Base-by-base conservation (phyloP, 371 early-diverging fungal genomes). In the Blakeslea trispora region DNA sequence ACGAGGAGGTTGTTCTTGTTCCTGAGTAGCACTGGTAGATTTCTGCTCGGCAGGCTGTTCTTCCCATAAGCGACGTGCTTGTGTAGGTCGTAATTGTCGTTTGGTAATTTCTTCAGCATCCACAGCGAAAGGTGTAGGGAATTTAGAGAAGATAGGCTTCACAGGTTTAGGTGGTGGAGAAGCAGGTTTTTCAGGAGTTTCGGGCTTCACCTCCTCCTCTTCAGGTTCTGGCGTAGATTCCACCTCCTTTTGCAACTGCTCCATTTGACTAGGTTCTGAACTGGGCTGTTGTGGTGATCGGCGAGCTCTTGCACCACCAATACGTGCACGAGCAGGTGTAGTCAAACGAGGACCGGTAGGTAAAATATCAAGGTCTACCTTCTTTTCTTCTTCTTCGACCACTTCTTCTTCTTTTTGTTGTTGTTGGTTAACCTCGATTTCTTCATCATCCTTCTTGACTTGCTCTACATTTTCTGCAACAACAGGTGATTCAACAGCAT, bases 131-230 rank as follows among this genome's bases (percentile, higher is more conserved):
- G 85, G 85, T 4, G 85, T 84, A 28, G 85, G 82, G 64, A 82
- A 84, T 57, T 84, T 84, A 39, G 75, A 73, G 66, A 84, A 84
- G 40, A 84, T 81, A n/a, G 85, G 85, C 45, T 84, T 84, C 24
- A 81, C 59, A 0, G 85, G 85, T 57, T 84, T 84, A 23, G 81
- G 73, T 19, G 84, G 84, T 37, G 69, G 71, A 4, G 64, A 50
- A 15, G 61, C 63, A 10, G 66, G 46, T 39, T 57, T 70, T 39
- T 70, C 62, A 13, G 51, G 47, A 10, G 41, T 10, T n/a, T 28
- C 63, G 15, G 56, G 59, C 37, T 63, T 51, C 47, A 68, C 60
- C 50, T 55, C 55, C 19, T 53, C 53, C 50, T 50, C 57, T n/a
- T 44, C 42, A 7, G 28, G 28, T 41, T 55, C 23, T 35, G 39